Base-by-base conservation (phyloP, 768 basidiomycete species). In the Lenzites betulinus region DNA sequence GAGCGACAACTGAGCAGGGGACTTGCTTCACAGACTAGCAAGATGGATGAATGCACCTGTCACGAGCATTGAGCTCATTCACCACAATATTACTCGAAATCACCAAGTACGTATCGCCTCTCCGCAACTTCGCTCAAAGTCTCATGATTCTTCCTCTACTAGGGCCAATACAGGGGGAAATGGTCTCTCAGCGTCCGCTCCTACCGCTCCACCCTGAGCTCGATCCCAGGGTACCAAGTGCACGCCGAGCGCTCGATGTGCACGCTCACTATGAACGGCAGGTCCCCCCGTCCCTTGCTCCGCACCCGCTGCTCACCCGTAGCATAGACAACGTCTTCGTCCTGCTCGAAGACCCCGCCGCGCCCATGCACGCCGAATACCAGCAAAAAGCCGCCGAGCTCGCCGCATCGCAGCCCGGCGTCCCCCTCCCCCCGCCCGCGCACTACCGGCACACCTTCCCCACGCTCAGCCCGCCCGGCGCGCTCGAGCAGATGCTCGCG, bases 31-130 rank as follows among this genome's bases (percentile, higher is more conserved):
- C 30, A 92, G 90, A 47, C 75, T 93, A 53, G 91, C 89, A 43
- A 82, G 91, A 64, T 92, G 90, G 91, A 81, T 87, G 28, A 91
- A 92, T 73, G 88, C 90, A n/a, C 90, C 91, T 3, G 79, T 85
- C 12, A 81, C 83, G 54, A 89, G 89, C 28, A 73, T 92, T 22
- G 81, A 86, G 51, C 79, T 88, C 50, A 86, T 92, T 36, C 75
- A 78, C 61, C 82, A 89, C 44, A 92, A 92, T 64, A 86, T 93
- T 46, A 60, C 77, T 2, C 76, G 79, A 38, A 92, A 92, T 64
- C 89, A 92, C 70, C 85, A 88, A 70, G 90, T 75, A 65, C 63
- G 80, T 46, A 23, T 51, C 62, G 62, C 66, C 30, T 36, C 48
- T 62, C 41, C 47, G 26, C 36, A 44, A 18, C 23, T 44, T 11